Conservation (phyloP, 768 basidiomycete genomes). For the Crassisporium funariophilum region DNA sequence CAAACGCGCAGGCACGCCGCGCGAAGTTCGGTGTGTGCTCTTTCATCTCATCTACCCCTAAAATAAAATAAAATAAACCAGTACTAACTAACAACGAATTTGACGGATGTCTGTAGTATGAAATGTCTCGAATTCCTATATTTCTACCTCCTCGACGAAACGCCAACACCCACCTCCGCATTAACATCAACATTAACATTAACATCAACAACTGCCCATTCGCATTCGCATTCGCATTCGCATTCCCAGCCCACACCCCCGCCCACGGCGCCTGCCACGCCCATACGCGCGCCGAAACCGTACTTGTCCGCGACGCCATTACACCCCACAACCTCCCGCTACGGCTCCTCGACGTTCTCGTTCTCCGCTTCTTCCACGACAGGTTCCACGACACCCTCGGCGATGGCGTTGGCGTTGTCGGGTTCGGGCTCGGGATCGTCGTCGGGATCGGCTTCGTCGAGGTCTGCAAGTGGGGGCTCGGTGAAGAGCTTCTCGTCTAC, state of each 20-base stretch:
- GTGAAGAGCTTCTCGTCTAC: constrained; percentile 44
- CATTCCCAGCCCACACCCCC: constrained; percentile 24
- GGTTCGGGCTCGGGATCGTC: constrained; percentile 30
- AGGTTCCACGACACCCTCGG: constrained; percentile 1
- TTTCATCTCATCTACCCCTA: not conserved
- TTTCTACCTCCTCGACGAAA: constrained; percentile 91
- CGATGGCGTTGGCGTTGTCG: constrained; percentile 22
- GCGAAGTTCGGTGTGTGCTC: constrained; percentile 77
- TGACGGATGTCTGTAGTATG: constrained; percentile 59
- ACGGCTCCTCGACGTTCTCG: constrained; percentile 40
- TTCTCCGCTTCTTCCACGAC: constrained; percentile 25
- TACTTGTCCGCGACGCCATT: constrained; percentile 38
- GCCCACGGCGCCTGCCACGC: constrained; percentile 42
- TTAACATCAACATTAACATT: not conserved
- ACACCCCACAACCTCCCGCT: constrained; percentile 39
- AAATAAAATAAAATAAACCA: no score
- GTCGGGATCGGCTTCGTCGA: constrained; percentile 26
- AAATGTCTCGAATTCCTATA: constrained; percentile 95
- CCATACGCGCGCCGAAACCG: constrained; percentile 41
- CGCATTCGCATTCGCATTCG: not conserved
- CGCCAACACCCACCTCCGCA: constrained; percentile 21
- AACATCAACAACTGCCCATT: constrained; percentile 5
- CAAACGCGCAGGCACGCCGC: constrained; percentile 83
- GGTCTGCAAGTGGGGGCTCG: constrained; percentile 47
- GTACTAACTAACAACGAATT: not conserved